Percentiles rank a stretch among this genome's conserved stretches.
These are phyloP conservation scores for Telopea speciosissima DNA, from an alignment of 177 flowering plant genomes.

Conservation along the genomic window DNA sequence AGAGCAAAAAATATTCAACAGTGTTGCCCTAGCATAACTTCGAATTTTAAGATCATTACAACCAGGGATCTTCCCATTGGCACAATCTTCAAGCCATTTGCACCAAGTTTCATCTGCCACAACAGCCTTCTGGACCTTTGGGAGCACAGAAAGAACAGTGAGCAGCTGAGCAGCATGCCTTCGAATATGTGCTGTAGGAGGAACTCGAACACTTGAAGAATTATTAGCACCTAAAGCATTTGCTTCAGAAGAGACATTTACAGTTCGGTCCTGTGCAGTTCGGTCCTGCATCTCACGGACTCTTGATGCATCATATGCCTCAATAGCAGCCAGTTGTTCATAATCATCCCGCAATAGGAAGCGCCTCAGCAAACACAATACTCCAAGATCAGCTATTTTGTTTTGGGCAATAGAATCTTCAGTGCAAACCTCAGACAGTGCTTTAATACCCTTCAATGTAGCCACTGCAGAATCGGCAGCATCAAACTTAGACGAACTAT, in stretches of 20 bases:
- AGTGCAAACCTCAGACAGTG: conserved; percentile 66
- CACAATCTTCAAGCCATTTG: conserved; percentile 96
- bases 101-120: conserved; percentile 62
- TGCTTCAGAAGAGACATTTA: conserved; percentile 36
- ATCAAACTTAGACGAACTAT: conserved; percentile 48
- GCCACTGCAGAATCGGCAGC: conserved; percentile 92
- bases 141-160: conserved; percentile 69
- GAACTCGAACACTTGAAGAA: conserved; percentile 70
- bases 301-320: conserved; percentile 94
- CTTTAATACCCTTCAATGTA: conserved; percentile 83
- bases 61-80: conserved; percentile 77
- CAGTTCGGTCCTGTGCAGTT: too few species aligned
- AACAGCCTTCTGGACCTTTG: conserved; percentile 64
- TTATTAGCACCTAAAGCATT: conserved; percentile 33
- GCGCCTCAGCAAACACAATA: conserved; percentile 76
- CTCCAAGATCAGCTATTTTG: conserved; percentile 62
- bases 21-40: conserved; percentile 89
- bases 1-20: conserved; percentile 61
- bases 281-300: conserved; percentile 48
- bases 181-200: conserved; percentile 85
- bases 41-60: conserved; percentile 79
- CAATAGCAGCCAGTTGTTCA: conserved; percentile 87
- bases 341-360: conserved; percentile 80
- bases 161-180: conserved; percentile 89
- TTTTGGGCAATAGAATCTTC: conserved; percentile 57